Percentiles rank a stretch among this genome's conserved stretches.
These are phyloP conservation scores for Conidiobolus incongruus DNA, from an alignment of 371 early-diverging fungal species.

Conservation along the genomic window DNA sequence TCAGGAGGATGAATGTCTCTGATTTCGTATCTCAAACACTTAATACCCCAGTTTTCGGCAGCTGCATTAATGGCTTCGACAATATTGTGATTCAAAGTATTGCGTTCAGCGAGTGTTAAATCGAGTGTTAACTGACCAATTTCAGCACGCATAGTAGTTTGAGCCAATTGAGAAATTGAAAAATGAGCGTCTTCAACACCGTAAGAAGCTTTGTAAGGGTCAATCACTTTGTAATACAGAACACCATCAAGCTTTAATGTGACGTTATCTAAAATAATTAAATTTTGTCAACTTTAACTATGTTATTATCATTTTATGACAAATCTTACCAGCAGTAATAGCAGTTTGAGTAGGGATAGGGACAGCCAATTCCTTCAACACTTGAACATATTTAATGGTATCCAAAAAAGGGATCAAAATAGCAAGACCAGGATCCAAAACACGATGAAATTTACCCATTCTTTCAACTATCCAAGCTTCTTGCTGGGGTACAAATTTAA, in stretches of 20 bases:
- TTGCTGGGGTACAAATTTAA: constrained; percentile 96
- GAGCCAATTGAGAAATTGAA: constrained; percentile 87
- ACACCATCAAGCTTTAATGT: constrained; percentile 91
- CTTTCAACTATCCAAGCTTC: constrained; percentile 87
- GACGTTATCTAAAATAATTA: constrained; percentile 55
- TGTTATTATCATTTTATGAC: no score
- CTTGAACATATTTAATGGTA: constrained; percentile 74
- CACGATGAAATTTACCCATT: constrained; percentile 63
- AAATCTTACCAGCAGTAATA: constrained; percentile 79
- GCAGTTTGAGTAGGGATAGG: constrained; percentile 87
- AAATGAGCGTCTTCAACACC: constrained; percentile 91
- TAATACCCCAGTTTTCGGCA: constrained; percentile 87
- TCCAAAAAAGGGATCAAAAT: constrained; percentile 75
- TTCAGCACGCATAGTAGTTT: constrained; percentile 96
- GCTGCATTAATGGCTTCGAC: constrained; percentile 89
- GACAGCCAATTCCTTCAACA: constrained; percentile 85
- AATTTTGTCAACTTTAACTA: background rate
- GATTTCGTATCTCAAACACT: constrained; percentile 82
- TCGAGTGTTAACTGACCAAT: constrained; percentile 96
- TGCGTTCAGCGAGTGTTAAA: constrained; percentile 83
- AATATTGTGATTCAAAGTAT: constrained; percentile 77
- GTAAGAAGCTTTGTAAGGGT: constrained; percentile 92
- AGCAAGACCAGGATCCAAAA: constrained; percentile 80
- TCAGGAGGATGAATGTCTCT: constrained; percentile 90
- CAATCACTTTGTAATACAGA: constrained; percentile 78